Conservation (phyloP, 1,284 basidiomycete species). For the Trametes versicolor region DNA sequence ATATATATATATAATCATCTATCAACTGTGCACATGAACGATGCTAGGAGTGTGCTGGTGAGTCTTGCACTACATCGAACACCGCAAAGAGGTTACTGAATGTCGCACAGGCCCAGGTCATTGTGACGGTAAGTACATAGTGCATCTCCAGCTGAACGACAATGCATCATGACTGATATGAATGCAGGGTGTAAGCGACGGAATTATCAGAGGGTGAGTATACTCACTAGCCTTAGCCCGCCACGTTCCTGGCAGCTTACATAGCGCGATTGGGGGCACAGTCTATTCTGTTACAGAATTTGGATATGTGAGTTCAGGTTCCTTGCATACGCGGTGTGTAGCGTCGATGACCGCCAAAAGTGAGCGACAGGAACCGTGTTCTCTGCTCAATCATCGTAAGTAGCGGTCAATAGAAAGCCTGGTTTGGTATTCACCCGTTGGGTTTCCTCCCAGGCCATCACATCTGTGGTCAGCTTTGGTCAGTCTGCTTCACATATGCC, state of each 20-base stretch:
- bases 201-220: background rate
- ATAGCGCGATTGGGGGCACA: background rate
- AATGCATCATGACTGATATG: too few species aligned
- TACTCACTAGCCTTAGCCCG: background rate
- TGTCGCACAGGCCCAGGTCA: background rate
- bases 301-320: slow-evolving; percentile 18
- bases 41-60: background rate
- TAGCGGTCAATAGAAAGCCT: background rate
- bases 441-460: background rate
- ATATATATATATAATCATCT: background rate
- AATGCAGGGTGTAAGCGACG: background rate
- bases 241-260: background rate
- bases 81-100: background rate
- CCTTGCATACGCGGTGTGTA: background rate
- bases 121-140: background rate
- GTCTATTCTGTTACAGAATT: slow-evolving; percentile 28
- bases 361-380: background rate
- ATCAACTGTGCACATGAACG: background rate
- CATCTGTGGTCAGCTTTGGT: background rate
- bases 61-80: background rate
- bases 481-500: background rate
- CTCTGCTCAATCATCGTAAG: background rate
- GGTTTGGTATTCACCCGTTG: background rate
- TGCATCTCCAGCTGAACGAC: background rate
- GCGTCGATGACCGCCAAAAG: background rate